Percentiles rank a stretch among this genome's conserved stretches.
Conservation (phyloP, 2,329 filamentous ascomycete genomes). For the Cordyceps cateniannulata region DNA sequence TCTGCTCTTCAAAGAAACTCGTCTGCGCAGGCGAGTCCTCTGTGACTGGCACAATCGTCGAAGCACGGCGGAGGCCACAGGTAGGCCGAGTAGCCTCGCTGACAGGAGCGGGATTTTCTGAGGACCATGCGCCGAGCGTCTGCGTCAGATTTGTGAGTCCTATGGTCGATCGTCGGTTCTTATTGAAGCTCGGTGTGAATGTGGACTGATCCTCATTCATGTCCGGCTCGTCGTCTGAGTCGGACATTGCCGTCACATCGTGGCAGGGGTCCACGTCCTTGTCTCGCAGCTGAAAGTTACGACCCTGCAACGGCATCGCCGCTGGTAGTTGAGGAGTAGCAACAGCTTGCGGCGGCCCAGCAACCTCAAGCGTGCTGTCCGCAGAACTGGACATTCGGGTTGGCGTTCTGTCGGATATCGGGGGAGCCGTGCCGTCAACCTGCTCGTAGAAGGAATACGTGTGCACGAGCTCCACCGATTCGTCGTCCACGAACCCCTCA, state of each 20-base stretch:
- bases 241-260: conserved; percentile 33
- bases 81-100: neutral
- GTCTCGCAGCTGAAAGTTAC: conserved; percentile 35
- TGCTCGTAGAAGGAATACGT: conserved; percentile 6
- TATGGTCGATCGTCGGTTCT: conserved; percentile 26
- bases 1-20: conserved; percentile 57
- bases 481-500: conserved; percentile 25
- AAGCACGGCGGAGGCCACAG: conserved; percentile 3
- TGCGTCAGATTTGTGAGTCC: conserved; percentile 60
- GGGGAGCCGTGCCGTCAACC: neutral
- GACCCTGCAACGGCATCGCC: conserved; percentile 17
- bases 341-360: neutral
- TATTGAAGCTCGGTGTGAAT: conserved; percentile 35
- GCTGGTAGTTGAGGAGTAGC: conserved; percentile 11
- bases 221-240: conserved; percentile 47
- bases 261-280: conserved; percentile 41
- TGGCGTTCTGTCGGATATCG: neutral
- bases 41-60: conserved; percentile 16
- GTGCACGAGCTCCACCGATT: conserved; percentile 13
- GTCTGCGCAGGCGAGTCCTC: conserved; percentile 36
- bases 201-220: conserved; percentile 27
- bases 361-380: neutral
- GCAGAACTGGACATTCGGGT: neutral
- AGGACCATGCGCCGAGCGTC: conserved; percentile 56
- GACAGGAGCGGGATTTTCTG: conserved; percentile 46